phyloP scores from a whole-genome alignment of 805 yeast species.

The Candida ficus region DNA sequence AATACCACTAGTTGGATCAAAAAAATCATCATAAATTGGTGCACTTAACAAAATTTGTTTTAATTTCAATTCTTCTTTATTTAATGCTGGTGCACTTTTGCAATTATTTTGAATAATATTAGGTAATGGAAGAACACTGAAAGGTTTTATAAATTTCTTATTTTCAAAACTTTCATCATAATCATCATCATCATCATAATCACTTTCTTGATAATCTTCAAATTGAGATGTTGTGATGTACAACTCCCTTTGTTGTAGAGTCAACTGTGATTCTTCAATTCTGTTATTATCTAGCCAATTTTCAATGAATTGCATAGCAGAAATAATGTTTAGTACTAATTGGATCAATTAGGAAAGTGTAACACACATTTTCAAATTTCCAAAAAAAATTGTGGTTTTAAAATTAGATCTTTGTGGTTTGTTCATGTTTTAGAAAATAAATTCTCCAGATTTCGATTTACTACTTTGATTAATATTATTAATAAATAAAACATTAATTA shows the following conservation, averaged over 20 bases:
- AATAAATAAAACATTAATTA: too few species aligned
- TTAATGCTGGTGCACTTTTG: slow-evolving; percentile 1
- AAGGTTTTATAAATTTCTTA: not conserved
- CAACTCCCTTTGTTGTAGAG: slow-evolving; percentile 4
- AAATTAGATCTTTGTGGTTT: too few species aligned
- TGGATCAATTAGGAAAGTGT: too few species aligned
- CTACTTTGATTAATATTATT: too few species aligned
- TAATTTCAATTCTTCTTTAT: not conserved
- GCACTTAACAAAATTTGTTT: not conserved
- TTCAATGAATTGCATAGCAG: slow-evolving; percentile 8
- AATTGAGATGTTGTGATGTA: not conserved
- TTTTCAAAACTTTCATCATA: not conserved
- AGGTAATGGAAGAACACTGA: slow-evolving; percentile 1
- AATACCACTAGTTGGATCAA: not conserved
- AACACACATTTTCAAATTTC: too few species aligned
- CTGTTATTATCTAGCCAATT: slow-evolving; percentile 10
- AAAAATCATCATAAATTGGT: slow-evolving; percentile 5
- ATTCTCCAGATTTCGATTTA: too few species aligned
- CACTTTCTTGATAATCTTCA: not conserved
- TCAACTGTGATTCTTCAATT: slow-evolving; percentile 3
- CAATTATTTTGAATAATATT: slow-evolving; percentile 1
- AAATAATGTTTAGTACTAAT: not conserved
- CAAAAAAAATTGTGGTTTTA: too few species aligned
- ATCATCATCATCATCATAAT: not conserved
- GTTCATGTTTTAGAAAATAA: too few species aligned